Evolutionary conservation across 108 stramenopile species (phyloP), one percentile per base, ranked within the genome.

Genomic region (Nitzschia putrida): DNA sequence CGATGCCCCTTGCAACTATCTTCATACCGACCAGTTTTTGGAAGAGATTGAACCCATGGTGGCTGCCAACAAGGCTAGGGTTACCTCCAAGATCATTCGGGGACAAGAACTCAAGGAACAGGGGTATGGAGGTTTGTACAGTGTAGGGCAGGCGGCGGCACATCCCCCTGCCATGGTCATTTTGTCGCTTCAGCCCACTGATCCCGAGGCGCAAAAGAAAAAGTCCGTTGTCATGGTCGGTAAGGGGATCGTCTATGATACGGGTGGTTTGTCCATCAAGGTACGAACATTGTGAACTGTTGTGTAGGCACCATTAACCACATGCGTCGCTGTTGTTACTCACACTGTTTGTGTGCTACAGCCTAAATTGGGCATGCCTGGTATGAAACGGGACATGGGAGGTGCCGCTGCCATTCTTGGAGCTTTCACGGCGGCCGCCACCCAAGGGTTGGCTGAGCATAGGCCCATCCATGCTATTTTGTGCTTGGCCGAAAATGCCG

Each of bases 231-330:
- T 81, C 6, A 61, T 93, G 54, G 90, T 90, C 24, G 96, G 96
- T 29, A 96, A 96, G 71, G 94, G 92, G 10, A 92, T 96, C 57
- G 83, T 95, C 12, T 96, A 95, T 54, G 96, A 96, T 77, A 95
- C 96, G 13, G 89, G 89, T 20, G 92, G 89, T 7, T 69, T 93
- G n/a, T 73, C 77, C n/a, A 53, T 90, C 53, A 92, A 92, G 61
- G 57, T 72, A 63, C 25, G 61, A 18, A 38, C 37, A 81, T 74
- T 39, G 16, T 22, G 24, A n/a, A n/a, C n/a, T n/a, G n/a, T n/a
- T n/a, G n/a, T n/a, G n/a, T n/a, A n/a, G n/a, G n/a, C n/a, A n/a
- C n/a, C n/a, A n/a, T n/a, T n/a, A n/a, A n/a, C n/a, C n/a, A n/a
- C n/a, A n/a, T n/a, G n/a, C n/a, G n/a, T n/a, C n/a, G n/a, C n/a